Conservation (phyloP, 768 basidiomycete genomes). For the Terana coerulea region DNA sequence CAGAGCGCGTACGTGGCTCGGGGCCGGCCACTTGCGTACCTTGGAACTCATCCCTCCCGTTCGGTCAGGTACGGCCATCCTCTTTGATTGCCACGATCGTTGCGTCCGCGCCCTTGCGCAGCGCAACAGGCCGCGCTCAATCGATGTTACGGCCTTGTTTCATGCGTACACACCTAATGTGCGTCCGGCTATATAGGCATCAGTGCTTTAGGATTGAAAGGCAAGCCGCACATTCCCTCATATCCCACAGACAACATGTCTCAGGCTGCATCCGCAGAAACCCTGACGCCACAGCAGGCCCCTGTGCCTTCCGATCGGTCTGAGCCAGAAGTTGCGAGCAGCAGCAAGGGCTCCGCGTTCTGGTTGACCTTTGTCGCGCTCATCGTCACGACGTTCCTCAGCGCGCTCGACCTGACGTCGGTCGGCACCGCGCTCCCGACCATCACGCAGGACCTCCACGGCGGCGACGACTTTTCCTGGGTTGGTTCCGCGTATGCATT, state of each 20-base stretch:
- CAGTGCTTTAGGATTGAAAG: neutral
- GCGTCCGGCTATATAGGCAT: slow-evolving; percentile 12
- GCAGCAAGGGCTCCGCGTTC: slow-evolving; percentile 14
- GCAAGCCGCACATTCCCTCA: neutral
- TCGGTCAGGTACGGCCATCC: too few relatives aligned
- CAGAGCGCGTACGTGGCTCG: too few relatives aligned
- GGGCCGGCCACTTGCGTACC: too few relatives aligned
- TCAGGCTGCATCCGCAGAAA: neutral
- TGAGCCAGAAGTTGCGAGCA: neutral
- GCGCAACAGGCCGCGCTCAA: too few relatives aligned
- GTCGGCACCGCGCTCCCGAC: slow-evolving; percentile 21
- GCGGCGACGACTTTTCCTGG: slow-evolving; percentile 22
- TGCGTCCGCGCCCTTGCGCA: too few relatives aligned
- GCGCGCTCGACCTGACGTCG: slow-evolving; percentile 19
- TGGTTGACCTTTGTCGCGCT: slow-evolving; percentile 21
- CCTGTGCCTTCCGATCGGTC: neutral
- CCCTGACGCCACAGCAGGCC: neutral
- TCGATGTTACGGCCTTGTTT: too few relatives aligned
- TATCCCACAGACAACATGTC: neutral
- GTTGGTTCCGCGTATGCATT: slow-evolving; percentile 32
- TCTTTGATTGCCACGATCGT: too few relatives aligned
- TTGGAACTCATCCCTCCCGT: too few relatives aligned
- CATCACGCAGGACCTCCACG: slow-evolving; percentile 14
- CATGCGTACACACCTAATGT: slow-evolving; percentile 17
- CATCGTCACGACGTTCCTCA: slow-evolving; percentile 20